Conservation (phyloP, 306 rosid species). For the Trifolium fragiferum region DNA sequence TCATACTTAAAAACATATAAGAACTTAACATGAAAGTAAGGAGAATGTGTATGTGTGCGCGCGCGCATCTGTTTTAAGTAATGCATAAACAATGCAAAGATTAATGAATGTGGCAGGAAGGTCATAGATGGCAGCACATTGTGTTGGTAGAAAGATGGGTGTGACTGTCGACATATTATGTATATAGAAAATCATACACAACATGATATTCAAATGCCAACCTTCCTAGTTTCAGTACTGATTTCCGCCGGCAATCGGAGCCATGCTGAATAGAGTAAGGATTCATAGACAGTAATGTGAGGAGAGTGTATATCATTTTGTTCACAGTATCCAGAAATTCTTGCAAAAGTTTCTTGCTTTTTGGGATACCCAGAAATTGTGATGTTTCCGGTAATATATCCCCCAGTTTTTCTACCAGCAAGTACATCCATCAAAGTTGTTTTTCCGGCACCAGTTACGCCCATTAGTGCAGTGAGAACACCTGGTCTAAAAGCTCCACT, state of each 20-base stretch:
- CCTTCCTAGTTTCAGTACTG: slow-evolving; percentile 12
- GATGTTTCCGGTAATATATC: slow-evolving; percentile 58
- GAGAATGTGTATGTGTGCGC: background rate
- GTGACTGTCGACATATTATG: background rate
- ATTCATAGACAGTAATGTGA: slow-evolving; percentile 56
- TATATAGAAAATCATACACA: background rate
- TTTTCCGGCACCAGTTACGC: slow-evolving; percentile 72
- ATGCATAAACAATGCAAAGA: background rate
- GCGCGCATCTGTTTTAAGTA: background rate
- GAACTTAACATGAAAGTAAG: background rate
- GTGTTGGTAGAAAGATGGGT: background rate
- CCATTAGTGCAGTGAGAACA: slow-evolving; percentile 64
- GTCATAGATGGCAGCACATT: background rate
- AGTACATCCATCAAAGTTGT: slow-evolving; percentile 75
- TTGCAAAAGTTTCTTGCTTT: slow-evolving; percentile 60
- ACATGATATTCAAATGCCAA: background rate
- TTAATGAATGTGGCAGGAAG: background rate
- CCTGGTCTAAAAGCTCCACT: slow-evolving; percentile 74
- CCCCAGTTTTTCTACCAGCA: slow-evolving; percentile 68
- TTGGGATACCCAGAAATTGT: slow-evolving; percentile 61
- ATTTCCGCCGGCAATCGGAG: slow-evolving; percentile 41
- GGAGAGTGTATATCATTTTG: slow-evolving; percentile 70
- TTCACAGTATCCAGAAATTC: slow-evolving; percentile 66
- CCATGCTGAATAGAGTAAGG: slow-evolving; percentile 66
- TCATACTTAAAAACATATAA: background rate